Evolutionary conservation across 2,329 filamentous ascomycete species (phyloP).

Genomic region (Colletotrichum neosansevieriae): DNA sequence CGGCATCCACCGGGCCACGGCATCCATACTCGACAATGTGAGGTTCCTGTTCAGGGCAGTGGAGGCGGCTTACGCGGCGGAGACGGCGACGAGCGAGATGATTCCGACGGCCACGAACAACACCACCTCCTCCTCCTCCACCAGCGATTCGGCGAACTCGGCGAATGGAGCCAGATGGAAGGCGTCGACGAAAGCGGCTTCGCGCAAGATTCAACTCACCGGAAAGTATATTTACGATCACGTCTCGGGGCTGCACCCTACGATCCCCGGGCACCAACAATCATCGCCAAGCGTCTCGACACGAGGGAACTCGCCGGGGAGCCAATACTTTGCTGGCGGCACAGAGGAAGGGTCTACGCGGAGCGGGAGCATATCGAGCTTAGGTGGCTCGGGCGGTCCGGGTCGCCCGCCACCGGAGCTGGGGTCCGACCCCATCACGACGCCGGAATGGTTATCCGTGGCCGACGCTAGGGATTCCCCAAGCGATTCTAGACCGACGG

Average conservation of each 20-base stretch:
- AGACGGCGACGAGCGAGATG: neutral
- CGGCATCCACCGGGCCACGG: slow-evolving; percentile 59
- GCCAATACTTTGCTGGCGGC: neutral
- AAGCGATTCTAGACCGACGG: slow-evolving; percentile 9
- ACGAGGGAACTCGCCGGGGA: neutral
- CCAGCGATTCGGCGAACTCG: neutral
- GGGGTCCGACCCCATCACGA: slow-evolving; percentile 36
- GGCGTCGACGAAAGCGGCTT: slow-evolving; percentile 13
- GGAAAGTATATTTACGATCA: slow-evolving; percentile 30
- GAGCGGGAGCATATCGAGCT: slow-evolving; percentile 18
- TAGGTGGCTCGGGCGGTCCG: slow-evolving; percentile 15
- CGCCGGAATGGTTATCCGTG: slow-evolving; percentile 23
- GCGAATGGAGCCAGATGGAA: neutral
- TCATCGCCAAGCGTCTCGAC: slow-evolving; percentile 10
- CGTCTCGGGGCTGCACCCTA: slow-evolving; percentile 15
- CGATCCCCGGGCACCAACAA: slow-evolving; percentile 19
- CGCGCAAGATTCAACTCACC: slow-evolving; percentile 17
- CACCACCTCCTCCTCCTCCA: too few relatives aligned
- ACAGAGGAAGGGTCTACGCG: slow-evolving; percentile 15
- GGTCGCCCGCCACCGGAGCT: slow-evolving; percentile 18
- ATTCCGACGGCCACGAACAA: neutral
- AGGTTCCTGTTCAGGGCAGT: slow-evolving; percentile 60
- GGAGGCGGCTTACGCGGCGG: slow-evolving; percentile 13
- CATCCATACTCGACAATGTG: slow-evolving; percentile 64
- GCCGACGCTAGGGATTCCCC: slow-evolving; percentile 23